Conservation (phyloP, 257 asterid species). For the Gentiana macrophylla region DNA sequence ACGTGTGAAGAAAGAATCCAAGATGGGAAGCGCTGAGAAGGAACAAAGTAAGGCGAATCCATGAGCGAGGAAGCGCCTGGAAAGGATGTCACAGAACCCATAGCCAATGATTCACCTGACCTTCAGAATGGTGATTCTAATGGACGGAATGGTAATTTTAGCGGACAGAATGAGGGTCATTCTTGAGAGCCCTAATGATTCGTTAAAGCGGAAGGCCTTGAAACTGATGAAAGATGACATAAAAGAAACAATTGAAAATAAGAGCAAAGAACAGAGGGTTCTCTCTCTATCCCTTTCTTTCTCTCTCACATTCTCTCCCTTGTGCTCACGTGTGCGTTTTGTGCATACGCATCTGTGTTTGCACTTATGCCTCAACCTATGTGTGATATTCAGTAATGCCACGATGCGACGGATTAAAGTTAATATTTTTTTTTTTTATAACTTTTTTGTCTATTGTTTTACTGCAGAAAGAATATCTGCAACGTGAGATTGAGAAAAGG, state of each 20-base stretch:
- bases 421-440: neutral
- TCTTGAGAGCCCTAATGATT: slow-evolving; percentile 14
- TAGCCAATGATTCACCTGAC: slow-evolving; percentile 5
- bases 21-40: slow-evolving; percentile 8
- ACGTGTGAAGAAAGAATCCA: slow-evolving; percentile 37
- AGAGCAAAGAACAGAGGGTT: slow-evolving; percentile 72
- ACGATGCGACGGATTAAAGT: neutral
- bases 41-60: no score
- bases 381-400: neutral
- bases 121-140: slow-evolving; percentile 9
- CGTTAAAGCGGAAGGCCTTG: slow-evolving; percentile 64
- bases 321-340: no score
- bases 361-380: neutral
- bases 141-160: slow-evolving; percentile 26
- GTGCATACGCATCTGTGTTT: neutral
- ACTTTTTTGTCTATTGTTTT: neutral
- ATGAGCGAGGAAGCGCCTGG: slow-evolving; percentile 7
- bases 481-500: slow-evolving; percentile 91
- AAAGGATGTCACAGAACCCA: neutral
- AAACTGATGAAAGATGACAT: slow-evolving; percentile 72
- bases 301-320: no score
- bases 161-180: slow-evolving; percentile 8
- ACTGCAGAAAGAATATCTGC: slow-evolving; percentile 83
- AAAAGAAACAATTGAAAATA: slow-evolving; percentile 55
- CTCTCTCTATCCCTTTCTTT: slow-evolving; percentile 14